phyloP scores from a whole-genome alignment of 805 yeast species.

The Lipomyces spencermartinsiae region DNA sequence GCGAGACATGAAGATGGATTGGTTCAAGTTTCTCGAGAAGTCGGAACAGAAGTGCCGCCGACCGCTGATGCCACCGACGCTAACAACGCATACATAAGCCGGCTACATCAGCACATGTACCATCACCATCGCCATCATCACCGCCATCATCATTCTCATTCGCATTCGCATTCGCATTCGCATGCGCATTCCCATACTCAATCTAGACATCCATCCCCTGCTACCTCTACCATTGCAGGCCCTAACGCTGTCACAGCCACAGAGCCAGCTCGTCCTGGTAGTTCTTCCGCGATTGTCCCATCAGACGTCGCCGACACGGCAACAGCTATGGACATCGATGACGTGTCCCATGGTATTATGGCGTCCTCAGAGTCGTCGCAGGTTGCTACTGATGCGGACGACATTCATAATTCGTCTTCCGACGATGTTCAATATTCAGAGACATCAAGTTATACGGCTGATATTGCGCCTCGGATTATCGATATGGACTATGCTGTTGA shows the following conservation, averaged over 20 bases:
- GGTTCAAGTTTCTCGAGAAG: conserved; percentile 1
- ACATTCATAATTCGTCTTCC: conserved; percentile 16
- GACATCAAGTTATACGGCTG: background rate
- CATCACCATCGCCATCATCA: conserved; percentile 34
- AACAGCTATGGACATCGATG: conserved; percentile 22
- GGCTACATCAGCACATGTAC: conserved; percentile 22
- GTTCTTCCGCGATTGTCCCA: background rate
- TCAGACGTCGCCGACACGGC: background rate
- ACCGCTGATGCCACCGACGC: conserved; percentile 5
- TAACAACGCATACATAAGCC: conserved; percentile 17
- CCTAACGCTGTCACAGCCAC: background rate
- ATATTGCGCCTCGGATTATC: conserved; percentile 8
- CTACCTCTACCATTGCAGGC: conserved; percentile 3
- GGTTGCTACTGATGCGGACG: conserved; percentile 12
- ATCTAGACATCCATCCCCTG: conserved; percentile 7
- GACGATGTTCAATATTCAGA: conserved; percentile 10
- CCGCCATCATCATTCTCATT: conserved; percentile 30
- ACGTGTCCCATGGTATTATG: background rate
- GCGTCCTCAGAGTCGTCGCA: conserved; percentile 5
- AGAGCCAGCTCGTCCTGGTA: background rate
- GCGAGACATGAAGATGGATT: background rate
- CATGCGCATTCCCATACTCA: conserved; percentile 20
- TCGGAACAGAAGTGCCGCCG: background rate
- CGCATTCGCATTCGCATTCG: conserved; percentile 18
- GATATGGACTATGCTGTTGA: conserved; percentile 8